Conservation (phyloP, 2,329 filamentous ascomycete genomes). For the Elsinoe australis region DNA sequence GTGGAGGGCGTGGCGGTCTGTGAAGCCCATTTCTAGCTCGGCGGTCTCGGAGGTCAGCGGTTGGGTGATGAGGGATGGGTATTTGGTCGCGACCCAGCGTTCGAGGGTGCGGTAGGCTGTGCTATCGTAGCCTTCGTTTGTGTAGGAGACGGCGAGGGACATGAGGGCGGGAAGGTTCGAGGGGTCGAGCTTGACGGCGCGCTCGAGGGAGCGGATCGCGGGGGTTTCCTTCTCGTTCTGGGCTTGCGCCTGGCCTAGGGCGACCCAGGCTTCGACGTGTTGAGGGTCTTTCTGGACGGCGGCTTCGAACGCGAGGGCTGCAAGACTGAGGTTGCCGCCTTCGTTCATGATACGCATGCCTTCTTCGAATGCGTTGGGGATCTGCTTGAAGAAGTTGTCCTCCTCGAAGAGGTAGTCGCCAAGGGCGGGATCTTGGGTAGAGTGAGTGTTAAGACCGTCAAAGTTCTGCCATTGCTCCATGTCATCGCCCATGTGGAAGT, state of each 20-base stretch:
- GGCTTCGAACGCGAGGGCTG: slow-evolving; percentile 89
- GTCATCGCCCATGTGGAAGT: slow-evolving; percentile 62
- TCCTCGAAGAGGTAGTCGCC: slow-evolving; percentile 93
- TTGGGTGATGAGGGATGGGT: slow-evolving; percentile 68
- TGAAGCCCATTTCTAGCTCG: slow-evolving; percentile 74
- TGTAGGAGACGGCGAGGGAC: slow-evolving; percentile 93
- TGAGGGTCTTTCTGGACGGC: slow-evolving; percentile 82
- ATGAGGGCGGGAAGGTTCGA: slow-evolving; percentile 84
- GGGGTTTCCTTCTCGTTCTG: slow-evolving; percentile 98
- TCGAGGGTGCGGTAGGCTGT: slow-evolving; percentile 94
- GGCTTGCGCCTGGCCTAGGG: slow-evolving; percentile 83
- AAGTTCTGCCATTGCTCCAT: slow-evolving; percentile 74
- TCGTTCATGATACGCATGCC: slow-evolving; percentile 88
- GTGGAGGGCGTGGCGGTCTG: slow-evolving; percentile 81
- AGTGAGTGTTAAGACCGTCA: slow-evolving; percentile 60
- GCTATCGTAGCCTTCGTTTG: slow-evolving; percentile 96
- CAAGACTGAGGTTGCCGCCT: slow-evolving; percentile 87
- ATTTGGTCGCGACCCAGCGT: slow-evolving; percentile 93
- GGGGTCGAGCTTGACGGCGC: slow-evolving; percentile 79
- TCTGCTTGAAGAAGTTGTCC: slow-evolving; percentile 78
- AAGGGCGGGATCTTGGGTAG: slow-evolving; percentile 56
- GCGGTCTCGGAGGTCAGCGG: slow-evolving; percentile 65
- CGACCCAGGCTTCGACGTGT: slow-evolving; percentile 89
- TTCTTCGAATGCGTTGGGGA: slow-evolving; percentile 82
- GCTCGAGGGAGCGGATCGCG: slow-evolving; percentile 86